Base-by-base conservation (phyloP, 495 filamentous ascomycete species). In the Aspergillus steynii region DNA sequence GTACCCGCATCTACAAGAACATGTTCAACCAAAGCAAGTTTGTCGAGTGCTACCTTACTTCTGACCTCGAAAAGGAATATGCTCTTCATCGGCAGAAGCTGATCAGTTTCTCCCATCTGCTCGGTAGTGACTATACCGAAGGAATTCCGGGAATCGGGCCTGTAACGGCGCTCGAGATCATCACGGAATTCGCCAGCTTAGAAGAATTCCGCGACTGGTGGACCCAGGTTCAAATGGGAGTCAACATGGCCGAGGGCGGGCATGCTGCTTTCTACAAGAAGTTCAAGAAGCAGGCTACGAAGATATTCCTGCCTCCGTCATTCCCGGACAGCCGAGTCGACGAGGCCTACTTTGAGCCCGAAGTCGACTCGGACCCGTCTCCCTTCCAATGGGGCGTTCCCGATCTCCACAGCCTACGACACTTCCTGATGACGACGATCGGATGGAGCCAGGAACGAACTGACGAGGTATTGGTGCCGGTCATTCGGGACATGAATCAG, bases 11-110 rank as follows among this genome's bases (percentile, higher is more conserved):
- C 20, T 99, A 98, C 80, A 97, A 98, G 63, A 97, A 99, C 78
- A 96, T 98, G 92, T 99, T 99, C 83, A 98, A 96, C 72, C 88
- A 90, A 67, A 90, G 92, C 74, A 98, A 98, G 66, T 96, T 88
- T 66, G 95, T 99, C 48, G 96, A 99, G 76, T 98, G 95, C 74
- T 99, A 97, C 66, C 85, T 99, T 29, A 76, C 87, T n/a, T 78
- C 79, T 3, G 94, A 98, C 66, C 81, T 99, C 2, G 92, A 96
- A 68, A 89, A 91, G 63, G 95, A 99, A 61, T 88, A 96, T 55
- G 89, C 88, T 2, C 86, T 99, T 1, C 87, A 89, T 12, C 86
- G 94, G 26, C 77, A 83, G 27, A 91, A 92, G 67, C 84, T 99
- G 29, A 96, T 98, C 60, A 82, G 86, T 45, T 82, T 96, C 65